Conservation (phyloP, 2,329 filamentous ascomycete species). For the Neonectria magnoliae region DNA sequence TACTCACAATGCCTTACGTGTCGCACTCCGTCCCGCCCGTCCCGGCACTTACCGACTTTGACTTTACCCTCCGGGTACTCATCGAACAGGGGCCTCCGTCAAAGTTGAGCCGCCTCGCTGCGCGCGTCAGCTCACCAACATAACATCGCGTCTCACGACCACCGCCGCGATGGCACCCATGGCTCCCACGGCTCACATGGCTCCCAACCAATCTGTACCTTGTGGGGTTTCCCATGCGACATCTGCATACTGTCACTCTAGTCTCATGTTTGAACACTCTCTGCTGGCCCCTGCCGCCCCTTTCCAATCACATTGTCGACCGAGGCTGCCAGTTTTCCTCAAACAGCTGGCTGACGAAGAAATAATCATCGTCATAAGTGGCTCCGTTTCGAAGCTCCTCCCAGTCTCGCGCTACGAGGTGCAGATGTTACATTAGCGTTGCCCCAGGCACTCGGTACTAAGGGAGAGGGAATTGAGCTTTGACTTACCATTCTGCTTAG, state of each 20-base stretch:
- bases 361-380: slow-evolving; percentile 66
- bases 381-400: slow-evolving; percentile 54
- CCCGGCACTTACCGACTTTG: slow-evolving; percentile 11
- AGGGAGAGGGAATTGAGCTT: slow-evolving; percentile 8
- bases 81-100: slow-evolving; percentile 2
- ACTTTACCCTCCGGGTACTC: neutral
- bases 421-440: slow-evolving; percentile 40
- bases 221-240: slow-evolving; percentile 14
- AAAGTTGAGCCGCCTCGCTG: neutral
- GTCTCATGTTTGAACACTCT: slow-evolving; percentile 6
- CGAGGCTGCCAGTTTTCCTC: slow-evolving; percentile 62
- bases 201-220: slow-evolving; percentile 15
- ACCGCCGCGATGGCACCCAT: neutral
- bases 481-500: slow-evolving; percentile 59
- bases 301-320: slow-evolving; percentile 40
- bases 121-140: slow-evolving; percentile 3
- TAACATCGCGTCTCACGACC: slow-evolving; percentile 2
- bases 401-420: slow-evolving; percentile 53
- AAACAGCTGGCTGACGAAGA: slow-evolving; percentile 69
- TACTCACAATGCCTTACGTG: slow-evolving; percentile 2
- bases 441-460: slow-evolving; percentile 35
- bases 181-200: neutral
- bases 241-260: slow-evolving; percentile 13
- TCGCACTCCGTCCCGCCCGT: neutral
- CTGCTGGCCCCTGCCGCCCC: slow-evolving; percentile 2